phyloP scores from a whole-genome alignment of 2,329 filamentous ascomycete genomes.

The Corniculantispora saksenae region DNA sequence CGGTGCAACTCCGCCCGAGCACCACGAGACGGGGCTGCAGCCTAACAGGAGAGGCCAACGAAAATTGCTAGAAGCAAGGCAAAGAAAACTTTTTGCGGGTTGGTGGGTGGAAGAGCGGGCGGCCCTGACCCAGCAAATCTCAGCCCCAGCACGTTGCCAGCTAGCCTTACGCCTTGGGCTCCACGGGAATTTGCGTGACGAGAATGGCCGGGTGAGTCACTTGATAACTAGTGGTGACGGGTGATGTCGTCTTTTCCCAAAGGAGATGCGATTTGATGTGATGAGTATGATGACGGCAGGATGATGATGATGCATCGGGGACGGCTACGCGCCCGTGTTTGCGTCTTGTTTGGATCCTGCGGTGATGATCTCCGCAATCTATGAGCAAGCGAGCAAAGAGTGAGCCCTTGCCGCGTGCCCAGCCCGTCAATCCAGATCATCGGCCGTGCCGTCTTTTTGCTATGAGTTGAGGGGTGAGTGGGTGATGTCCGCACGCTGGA shows the following conservation, averaged over 20 bases:
- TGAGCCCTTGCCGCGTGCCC: neutral
- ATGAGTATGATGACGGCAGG: no score
- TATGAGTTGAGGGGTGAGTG: neutral
- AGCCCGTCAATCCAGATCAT: neutral
- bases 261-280: no score
- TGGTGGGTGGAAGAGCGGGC: no score
- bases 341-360: no score
- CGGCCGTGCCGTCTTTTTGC: neutral
- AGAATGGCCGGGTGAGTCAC: neutral
- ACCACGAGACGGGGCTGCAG: no score
- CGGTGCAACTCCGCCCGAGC: neutral
- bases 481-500: neutral
- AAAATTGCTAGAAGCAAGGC: neutral
- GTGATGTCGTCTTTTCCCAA: no score
- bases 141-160: neutral
- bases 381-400: neutral
- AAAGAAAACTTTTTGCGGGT: neutral
- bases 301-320: no score
- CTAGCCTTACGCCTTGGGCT: neutral
- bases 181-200: neutral
- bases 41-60: no score
- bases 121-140: neutral
- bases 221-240: no score
- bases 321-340: no score
- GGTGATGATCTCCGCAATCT: neutral